Conservation (phyloP, 768 basidiomycete genomes). For the Tylopilus intermedius region DNA sequence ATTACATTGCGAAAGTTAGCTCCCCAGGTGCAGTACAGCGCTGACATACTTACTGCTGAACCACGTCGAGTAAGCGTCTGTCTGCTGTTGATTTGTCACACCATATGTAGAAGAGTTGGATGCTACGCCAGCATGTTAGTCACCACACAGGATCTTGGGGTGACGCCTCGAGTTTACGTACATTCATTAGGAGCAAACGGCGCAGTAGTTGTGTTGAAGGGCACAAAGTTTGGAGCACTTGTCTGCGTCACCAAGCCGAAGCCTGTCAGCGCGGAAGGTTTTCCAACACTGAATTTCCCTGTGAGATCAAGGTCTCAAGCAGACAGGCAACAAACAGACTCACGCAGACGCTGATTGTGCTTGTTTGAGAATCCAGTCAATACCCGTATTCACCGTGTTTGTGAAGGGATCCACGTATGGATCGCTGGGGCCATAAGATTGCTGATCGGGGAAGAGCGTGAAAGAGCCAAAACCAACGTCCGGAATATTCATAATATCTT, state of each 20-base stretch:
- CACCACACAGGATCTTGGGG: neutral
- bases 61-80: slow-evolving; percentile 53
- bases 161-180: slow-evolving; percentile 12
- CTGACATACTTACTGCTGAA: slow-evolving; percentile 36
- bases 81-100: slow-evolving; percentile 49
- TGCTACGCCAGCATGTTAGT: slow-evolving; percentile 10
- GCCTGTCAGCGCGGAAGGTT: slow-evolving; percentile 49
- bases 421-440: slow-evolving; percentile 46
- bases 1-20: slow-evolving; percentile 6
- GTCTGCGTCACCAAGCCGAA: slow-evolving; percentile 61
- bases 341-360: slow-evolving; percentile 42
- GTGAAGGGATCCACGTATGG: slow-evolving; percentile 48
- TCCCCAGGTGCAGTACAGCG: neutral
- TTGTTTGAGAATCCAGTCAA: slow-evolving; percentile 53
- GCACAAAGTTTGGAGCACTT: slow-evolving; percentile 51
- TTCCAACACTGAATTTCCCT: slow-evolving; percentile 39
- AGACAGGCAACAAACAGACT: slow-evolving; percentile 12
- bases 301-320: slow-evolving; percentile 4
- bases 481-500: slow-evolving; percentile 57
- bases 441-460: slow-evolving; percentile 68
- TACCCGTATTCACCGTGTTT: slow-evolving; percentile 46
- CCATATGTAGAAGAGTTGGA: slow-evolving; percentile 37
- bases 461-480: slow-evolving; percentile 55
- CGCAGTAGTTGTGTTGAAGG: slow-evolving; percentile 50
- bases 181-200: slow-evolving; percentile 37